Evolutionary conservation across 805 yeast species (phyloP).

Genomic region (Metschnikowia aberdeeniae): DNA sequence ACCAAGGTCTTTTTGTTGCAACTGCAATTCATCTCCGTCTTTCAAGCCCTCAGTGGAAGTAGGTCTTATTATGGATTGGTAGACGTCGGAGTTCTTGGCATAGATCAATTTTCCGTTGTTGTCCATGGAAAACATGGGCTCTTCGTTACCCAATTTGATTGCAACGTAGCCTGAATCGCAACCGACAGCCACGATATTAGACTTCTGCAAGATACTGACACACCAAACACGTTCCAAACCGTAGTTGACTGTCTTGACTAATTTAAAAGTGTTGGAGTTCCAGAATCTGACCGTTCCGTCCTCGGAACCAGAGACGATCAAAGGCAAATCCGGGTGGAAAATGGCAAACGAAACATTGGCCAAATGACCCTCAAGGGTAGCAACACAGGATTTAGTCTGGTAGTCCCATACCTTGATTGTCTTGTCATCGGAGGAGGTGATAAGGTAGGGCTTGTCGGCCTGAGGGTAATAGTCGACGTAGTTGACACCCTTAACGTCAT

Average conservation of each 20-base stretch:
- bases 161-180: slow-evolving; percentile 94
- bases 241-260: slow-evolving; percentile 86
- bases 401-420: slow-evolving; percentile 93
- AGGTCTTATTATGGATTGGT: slow-evolving; percentile 71
- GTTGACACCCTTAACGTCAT: slow-evolving; percentile 90
- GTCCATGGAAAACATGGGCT: slow-evolving; percentile 92
- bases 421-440: slow-evolving; percentile 87
- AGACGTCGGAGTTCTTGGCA: slow-evolving; percentile 88
- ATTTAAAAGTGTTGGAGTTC: slow-evolving; percentile 91
- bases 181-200: slow-evolving; percentile 84
- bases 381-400: slow-evolving; percentile 93
- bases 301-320: slow-evolving; percentile 93
- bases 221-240: slow-evolving; percentile 98
- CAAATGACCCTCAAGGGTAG: slow-evolving; percentile 89
- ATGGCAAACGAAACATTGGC: slow-evolving; percentile 95
- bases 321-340: slow-evolving; percentile 96
- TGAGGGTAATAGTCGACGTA: slow-evolving; percentile 96
- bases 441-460: slow-evolving; percentile 93
- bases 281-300: slow-evolving; percentile 92
- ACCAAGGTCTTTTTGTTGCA: slow-evolving; percentile 90
- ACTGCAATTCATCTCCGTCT: slow-evolving; percentile 76
- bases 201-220: slow-evolving; percentile 63
- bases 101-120: slow-evolving; percentile 86
- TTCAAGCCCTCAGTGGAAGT: slow-evolving; percentile 57
- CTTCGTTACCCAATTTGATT: slow-evolving; percentile 86